These are phyloP conservation scores for Rhizophora apiculata DNA, from an alignment of 345 rosid genomes.

Conservation along the genomic window DNA sequence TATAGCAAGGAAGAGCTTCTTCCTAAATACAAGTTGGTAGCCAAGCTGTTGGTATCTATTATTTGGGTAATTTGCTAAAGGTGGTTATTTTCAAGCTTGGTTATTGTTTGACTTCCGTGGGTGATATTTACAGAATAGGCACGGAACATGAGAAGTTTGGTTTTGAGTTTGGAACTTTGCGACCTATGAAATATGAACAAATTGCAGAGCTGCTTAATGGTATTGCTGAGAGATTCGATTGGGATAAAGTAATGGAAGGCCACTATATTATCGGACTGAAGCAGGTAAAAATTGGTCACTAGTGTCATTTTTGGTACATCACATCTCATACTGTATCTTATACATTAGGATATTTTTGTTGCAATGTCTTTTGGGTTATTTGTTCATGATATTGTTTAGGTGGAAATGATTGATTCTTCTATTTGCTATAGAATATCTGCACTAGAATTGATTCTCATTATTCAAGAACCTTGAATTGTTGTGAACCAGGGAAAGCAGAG, in stretches of 20 bases:
- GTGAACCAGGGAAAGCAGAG: slow-evolving; percentile 86
- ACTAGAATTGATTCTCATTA: too few relatives aligned
- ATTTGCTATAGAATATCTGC: not conserved
- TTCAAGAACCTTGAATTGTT: slow-evolving; percentile 9
- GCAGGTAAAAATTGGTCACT: slow-evolving; percentile 52
- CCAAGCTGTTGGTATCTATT: not conserved
- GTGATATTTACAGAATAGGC: slow-evolving; percentile 68
- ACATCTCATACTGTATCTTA: not conserved
- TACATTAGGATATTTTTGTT: not conserved
- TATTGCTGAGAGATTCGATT: slow-evolving; percentile 98
- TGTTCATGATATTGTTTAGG: not conserved
- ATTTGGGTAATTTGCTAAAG: not conserved
- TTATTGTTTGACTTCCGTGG: slow-evolving; percentile 7
- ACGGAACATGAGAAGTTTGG: slow-evolving; percentile 99
- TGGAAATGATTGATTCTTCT: not conserved
- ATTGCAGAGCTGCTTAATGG: slow-evolving; percentile 85
- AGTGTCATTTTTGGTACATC: not conserved
- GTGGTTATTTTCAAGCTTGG: not conserved
- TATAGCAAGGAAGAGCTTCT: not conserved
- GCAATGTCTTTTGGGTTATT: slow-evolving; percentile 11
- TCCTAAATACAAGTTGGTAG: not conserved
- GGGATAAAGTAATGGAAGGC: slow-evolving; percentile 94
- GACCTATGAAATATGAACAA: slow-evolving; percentile 92
- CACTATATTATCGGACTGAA: slow-evolving; percentile 84
- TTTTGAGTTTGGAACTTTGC: slow-evolving; percentile 67